These are phyloP conservation scores for Barnettozyma sucrosica DNA, from an alignment of 805 yeast genomes.

Conservation along the genomic window DNA sequence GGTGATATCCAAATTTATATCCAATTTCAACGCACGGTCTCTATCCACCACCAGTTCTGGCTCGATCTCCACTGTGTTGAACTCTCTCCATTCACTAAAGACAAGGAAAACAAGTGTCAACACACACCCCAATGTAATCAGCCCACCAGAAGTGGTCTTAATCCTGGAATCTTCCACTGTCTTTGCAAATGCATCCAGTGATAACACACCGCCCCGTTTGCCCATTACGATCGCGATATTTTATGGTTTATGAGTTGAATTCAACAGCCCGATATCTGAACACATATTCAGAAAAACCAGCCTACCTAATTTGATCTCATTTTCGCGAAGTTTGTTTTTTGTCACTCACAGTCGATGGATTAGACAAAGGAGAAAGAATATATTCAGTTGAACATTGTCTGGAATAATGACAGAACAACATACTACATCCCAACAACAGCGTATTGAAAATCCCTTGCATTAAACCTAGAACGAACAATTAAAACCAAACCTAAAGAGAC, in stretches of 20 bases:
- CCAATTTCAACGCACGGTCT: constrained; percentile 66
- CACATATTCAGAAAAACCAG: not conserved
- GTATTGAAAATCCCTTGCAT: not conserved
- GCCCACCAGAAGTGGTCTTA: constrained; percentile 84
- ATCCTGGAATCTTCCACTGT: constrained; percentile 91
- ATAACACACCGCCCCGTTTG: constrained; percentile 32
- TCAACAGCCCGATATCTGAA: not conserved
- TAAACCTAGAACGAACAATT: not conserved
- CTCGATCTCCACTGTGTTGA: constrained; percentile 56
- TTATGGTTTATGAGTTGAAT: not conserved
- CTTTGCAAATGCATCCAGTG: constrained; percentile 86
- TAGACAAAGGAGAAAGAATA: too few relatives aligned
- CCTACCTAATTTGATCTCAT: not conserved
- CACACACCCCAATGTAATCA: constrained; percentile 71
- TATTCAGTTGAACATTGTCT: too few relatives aligned
- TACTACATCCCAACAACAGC: not conserved
- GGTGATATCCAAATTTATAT: constrained; percentile 72
- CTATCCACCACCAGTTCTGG: constrained; percentile 91
- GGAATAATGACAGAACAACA: too few relatives aligned
- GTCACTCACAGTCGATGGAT: too few relatives aligned
- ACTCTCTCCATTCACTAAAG: constrained; percentile 70
- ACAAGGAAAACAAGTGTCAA: constrained; percentile 56
- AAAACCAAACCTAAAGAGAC: not conserved
- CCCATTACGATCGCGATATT: constrained; percentile 12
- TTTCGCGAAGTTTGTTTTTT: too few relatives aligned